Base-by-base conservation (phyloP, 2,329 filamentous ascomycete species). In the Juglanconis sp. region DNA sequence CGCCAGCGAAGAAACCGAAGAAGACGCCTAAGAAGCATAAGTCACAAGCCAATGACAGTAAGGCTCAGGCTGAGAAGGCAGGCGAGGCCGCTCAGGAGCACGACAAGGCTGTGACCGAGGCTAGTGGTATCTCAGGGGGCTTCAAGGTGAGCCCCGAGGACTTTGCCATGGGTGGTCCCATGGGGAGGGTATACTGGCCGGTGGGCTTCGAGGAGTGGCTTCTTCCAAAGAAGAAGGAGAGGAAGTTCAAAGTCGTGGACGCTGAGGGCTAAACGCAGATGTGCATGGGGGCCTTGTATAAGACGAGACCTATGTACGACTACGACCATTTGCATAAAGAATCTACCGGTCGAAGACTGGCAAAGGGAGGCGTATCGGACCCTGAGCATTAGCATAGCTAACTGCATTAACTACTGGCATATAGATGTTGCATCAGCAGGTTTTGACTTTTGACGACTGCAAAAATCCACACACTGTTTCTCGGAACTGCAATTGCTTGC, bases 141-240 rank as follows among this genome's bases (percentile, higher is more conserved):
- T 44, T 63, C 17, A 53, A 50, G 7, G 61, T 95, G 0, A 77
- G 81, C 0, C 81, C 87, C 0, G 84, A 89, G 5, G 90, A 96
- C 17, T 77, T 95, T 11, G 87, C 86, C 2, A 96, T 97, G 93
- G 94, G 94, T 44, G 94, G 94, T 0, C 85, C 88, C 0, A 81
- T 94, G 32, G 81, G 87, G 53, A 80, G 93, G 47, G 94, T 97
- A 0, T 97, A 96, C 71, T 97, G 94, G 93, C 93, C 92, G 0
- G 81, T 86, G 1, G 91, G 91, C 0, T 92, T 92, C 86, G 93
- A 96, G 71, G 90, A 96, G 63, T 97, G 92, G 92, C 76, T 97
- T 30, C 82, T 87, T 58, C 92, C 92, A 0, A 87, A 84, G 73
- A 97, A 96, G 77, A 83, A 86, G 59, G 83, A 88, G 64, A 72